Base-by-base conservation (phyloP, 192 early-diverging fungal species). In the Coemansia sp. region DNA sequence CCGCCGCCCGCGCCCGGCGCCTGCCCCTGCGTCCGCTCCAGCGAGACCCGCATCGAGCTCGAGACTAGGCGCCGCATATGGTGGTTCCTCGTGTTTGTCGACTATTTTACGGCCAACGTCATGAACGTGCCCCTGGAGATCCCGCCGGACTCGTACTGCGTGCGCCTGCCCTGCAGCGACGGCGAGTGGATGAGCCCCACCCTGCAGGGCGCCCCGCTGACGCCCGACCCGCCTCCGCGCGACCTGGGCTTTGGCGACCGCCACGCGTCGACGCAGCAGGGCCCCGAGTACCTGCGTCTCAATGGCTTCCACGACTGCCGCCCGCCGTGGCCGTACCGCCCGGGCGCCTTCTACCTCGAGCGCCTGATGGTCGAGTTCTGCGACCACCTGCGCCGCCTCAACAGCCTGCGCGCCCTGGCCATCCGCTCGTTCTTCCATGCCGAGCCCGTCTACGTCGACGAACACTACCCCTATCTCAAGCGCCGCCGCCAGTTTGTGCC, bases 301-400 rank as follows among this genome's bases (percentile, higher is more conserved):
- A 74, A 74, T 56, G 71, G 63, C 8, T 55, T 62, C 51, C 74
- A 77, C 60, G 68, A 71, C 57, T 77, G 74, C 45, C 74, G 60
- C 1, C 74, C 74, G 28, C 74, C 74, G 17, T 77, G 74, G 74
- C 52, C 53, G 47, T 77, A 67, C 45, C 74, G 58, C 8, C 56
- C 68, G 6, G 68, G 74, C 3, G 67, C 67, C 7, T 77, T 77
- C 26, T 77, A 77, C 39, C 50, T 70, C 21, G 74, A 77, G 68
- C 74, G 74, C 16, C 52, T 77, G 44, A 77, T 77, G 74, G 60
- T 77, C 43, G 74, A 77, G 64, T 77, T 70, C 50, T 77, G 74
- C 56, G 74, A 71, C 39, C 74, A 77, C 41, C 40, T 77, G 56
- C 52, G 74, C 26, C 55, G 74, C 10, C 60, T 77, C 42, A 77